Base-by-base conservation (phyloP, 176 grass and related monocot genomes). In the Bolboschoenus planiculmis region DNA sequence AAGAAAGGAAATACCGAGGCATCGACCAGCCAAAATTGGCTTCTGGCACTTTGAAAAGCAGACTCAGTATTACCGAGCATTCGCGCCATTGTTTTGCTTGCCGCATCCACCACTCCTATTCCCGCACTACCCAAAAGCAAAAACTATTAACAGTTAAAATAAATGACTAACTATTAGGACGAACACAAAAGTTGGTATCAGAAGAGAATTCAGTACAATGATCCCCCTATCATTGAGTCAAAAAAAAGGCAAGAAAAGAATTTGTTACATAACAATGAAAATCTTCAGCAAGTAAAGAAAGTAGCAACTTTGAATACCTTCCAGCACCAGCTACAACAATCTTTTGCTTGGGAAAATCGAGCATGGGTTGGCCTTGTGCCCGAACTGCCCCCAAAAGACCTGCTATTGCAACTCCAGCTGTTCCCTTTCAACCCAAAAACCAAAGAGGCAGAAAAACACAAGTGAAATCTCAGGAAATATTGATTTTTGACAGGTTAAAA, bases 261-360 rank as follows among this genome's bases (percentile, higher is more conserved):
- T 21, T 59, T 80, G 21, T 48, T 64, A 18, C 7, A 40, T 81
- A 81, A 61, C 4, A 75, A 46, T 48, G 42, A 66, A 35, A 37
- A 67, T 39, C 37, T 73, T 57, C 80, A 84, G 23, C 10, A 59
- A 47, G n/a, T 75, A 27, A 78, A 76, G 78, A 46, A 13, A 72
- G 5, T 43, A 39, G 5, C 35, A 57, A n/a, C n/a, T 34, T 84
- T 82, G 56, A 77, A 0, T 66, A 98, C 96, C 96, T 95, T 87
- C 96, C 96, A 87, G 96, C 96, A 84, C 96, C 96, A 57, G 96
- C 96, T 85, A 98, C 96, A 83, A 98, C 90, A 84, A 98, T 98
- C 75, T 77, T 98, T 98, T 95, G 96, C 79, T 98, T 98, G 78
- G 96, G 96, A 72, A 98, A 98, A 84, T 98, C 96, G 63, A 98